A percentile compares a stretch with the other conserved stretches of the same genome.
phyloP scores from a whole-genome alignment of 345 rosid genomes.

The Microcos paniculata region DNA sequence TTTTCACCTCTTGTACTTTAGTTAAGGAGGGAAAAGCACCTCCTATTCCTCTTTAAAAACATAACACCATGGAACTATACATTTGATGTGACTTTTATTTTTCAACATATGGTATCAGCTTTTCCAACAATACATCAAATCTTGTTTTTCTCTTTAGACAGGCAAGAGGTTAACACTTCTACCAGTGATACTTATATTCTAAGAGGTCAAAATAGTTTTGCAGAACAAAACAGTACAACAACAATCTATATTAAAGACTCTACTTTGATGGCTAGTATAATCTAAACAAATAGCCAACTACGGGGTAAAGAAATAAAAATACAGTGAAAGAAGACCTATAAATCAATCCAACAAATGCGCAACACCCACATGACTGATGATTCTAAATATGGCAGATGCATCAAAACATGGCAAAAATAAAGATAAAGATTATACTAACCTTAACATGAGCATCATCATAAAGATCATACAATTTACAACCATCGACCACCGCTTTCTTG shows the following conservation, averaged over 20 bases:
- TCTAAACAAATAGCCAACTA: neutral
- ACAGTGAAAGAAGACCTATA: neutral
- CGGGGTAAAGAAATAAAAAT: neutral
- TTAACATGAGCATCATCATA: slow-evolving; percentile 64
- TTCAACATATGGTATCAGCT: neutral
- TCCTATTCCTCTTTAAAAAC: too few relatives aligned
- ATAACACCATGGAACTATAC: too few relatives aligned
- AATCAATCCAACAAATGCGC: neutral
- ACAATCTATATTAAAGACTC: neutral
- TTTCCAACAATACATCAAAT: neutral
- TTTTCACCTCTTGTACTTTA: too few relatives aligned
- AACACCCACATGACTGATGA: neutral
- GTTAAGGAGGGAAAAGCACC: too few relatives aligned
- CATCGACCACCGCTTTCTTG: slow-evolving; percentile 46
- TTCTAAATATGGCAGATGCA: neutral
- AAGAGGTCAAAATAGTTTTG: neutral
- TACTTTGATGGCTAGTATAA: neutral
- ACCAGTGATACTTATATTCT: neutral
- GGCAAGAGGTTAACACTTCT: neutral
- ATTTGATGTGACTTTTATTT: too few relatives aligned
- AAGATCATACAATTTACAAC: slow-evolving; percentile 33
- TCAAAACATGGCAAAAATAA: neutral
- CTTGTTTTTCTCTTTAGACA: neutral
- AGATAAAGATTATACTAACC: slow-evolving; percentile 26
- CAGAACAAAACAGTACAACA: neutral